Percentiles rank a stretch among this genome's conserved stretches.
These are phyloP conservation scores for Isatis tinctoria DNA, from an alignment of 345 rosid genomes.

Conservation along the genomic window DNA sequence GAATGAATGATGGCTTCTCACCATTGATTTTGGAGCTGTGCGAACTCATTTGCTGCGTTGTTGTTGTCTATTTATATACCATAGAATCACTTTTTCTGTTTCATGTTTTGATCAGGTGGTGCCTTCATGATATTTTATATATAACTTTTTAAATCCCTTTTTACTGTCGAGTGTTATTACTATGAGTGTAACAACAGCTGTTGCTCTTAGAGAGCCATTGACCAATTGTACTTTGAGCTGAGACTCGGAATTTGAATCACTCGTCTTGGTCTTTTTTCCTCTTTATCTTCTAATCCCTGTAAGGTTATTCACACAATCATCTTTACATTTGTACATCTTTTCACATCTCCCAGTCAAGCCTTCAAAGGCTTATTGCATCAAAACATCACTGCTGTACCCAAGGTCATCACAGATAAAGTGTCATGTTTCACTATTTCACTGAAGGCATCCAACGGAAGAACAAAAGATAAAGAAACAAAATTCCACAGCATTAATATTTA, in stretches of 20 bases:
- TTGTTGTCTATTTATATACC: neutral
- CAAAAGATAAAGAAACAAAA: neutral
- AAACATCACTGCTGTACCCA: neutral
- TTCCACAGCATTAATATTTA: neutral
- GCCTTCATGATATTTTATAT: neutral
- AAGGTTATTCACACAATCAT: too few relatives aligned
- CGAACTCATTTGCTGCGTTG: neutral
- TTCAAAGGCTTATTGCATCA: neutral
- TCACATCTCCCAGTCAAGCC: too few relatives aligned
- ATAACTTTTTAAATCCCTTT: neutral
- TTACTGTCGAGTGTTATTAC: neutral
- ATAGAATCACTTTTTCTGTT: neutral
- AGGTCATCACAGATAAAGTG: neutral
- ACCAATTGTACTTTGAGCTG: neutral
- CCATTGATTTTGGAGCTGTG: neutral
- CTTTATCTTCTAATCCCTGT: too few relatives aligned
- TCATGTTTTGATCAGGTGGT: neutral
- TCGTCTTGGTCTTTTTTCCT: too few relatives aligned
- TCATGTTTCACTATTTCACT: neutral
- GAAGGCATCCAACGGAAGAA: neutral
- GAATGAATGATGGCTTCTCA: constrained; percentile 7
- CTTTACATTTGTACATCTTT: too few relatives aligned
- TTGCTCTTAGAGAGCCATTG: neutral
- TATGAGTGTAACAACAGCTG: neutral
- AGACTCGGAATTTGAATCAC: neutral